Conservation (phyloP, 192 early-diverging fungal genomes). For the Backusella psychrophila region DNA sequence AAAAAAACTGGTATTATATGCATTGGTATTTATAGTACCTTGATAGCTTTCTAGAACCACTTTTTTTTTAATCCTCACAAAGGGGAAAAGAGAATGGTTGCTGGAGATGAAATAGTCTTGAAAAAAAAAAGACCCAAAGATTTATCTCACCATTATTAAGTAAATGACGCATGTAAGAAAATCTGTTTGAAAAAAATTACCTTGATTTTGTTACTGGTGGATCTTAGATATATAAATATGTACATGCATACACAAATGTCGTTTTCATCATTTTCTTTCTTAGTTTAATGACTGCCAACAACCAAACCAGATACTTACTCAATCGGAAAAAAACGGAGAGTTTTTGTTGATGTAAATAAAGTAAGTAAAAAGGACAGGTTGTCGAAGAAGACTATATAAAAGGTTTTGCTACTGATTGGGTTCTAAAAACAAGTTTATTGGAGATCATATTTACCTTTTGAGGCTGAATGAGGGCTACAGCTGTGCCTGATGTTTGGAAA, state of each 20-base stretch:
- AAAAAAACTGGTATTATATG: neutral
- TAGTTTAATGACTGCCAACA: too few relatives aligned
- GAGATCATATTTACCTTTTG: too few relatives aligned
- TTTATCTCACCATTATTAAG: neutral
- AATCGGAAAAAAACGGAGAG: neutral
- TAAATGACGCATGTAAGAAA: too few relatives aligned
- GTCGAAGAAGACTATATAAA: neutral
- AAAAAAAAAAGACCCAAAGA: neutral
- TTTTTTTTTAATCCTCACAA: neutral
- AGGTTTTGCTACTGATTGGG: neutral
- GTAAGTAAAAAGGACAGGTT: neutral
- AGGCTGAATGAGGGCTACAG: too few relatives aligned
- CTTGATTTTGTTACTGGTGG: too few relatives aligned
- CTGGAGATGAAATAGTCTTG: too few relatives aligned
- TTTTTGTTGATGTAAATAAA: neutral
- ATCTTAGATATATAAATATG: too few relatives aligned
- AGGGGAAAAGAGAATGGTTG: too few relatives aligned
- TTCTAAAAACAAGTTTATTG: neutral
- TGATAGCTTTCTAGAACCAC: neutral
- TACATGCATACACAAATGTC: too few relatives aligned
- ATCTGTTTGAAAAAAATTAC: too few relatives aligned
- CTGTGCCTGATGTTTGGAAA: too few relatives aligned
- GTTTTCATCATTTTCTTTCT: too few relatives aligned
- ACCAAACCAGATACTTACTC: neutral
- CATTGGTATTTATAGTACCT: neutral